A percentile compares a stretch with the other conserved stretches of the same genome.
These are phyloP conservation scores for Geotrichum ghanense DNA, from an alignment of 805 yeast species.

Conservation along the genomic window DNA sequence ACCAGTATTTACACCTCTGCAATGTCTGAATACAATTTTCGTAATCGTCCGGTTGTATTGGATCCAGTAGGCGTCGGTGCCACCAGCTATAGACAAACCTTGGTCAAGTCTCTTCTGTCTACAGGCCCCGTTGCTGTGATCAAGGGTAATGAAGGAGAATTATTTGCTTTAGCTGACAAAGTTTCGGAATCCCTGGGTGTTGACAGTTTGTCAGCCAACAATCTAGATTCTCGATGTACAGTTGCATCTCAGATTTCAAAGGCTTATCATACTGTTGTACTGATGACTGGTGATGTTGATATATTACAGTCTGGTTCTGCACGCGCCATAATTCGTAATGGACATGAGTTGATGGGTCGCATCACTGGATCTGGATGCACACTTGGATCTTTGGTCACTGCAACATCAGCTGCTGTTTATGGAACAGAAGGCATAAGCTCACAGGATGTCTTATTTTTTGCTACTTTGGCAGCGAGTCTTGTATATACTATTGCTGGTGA, in stretches of 20 bases:
- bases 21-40: slow-evolving; percentile 42
- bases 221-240: slow-evolving; percentile 16
- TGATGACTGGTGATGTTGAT: slow-evolving; percentile 56
- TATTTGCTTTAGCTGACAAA: slow-evolving; percentile 44
- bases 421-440: no score
- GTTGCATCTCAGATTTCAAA: slow-evolving; percentile 41
- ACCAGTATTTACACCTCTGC: slow-evolving; percentile 40
- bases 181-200: slow-evolving; percentile 56
- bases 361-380: slow-evolving; percentile 81
- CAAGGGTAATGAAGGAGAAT: slow-evolving; percentile 84
- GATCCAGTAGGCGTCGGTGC: slow-evolving; percentile 97
- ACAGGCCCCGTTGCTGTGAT: slow-evolving; percentile 49
- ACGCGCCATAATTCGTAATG: slow-evolving; percentile 37
- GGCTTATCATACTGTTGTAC: slow-evolving; percentile 47
- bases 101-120: slow-evolving; percentile 40
- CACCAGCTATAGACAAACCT: slow-evolving; percentile 40
- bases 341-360: slow-evolving; percentile 48
- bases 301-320: slow-evolving; percentile 23
- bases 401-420: slow-evolving; percentile 37
- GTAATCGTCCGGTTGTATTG: slow-evolving; percentile 53
- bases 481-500: slow-evolving; percentile 54
- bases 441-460: slow-evolving; percentile 29
- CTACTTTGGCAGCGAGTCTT: slow-evolving; percentile 43
- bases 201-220: slow-evolving; percentile 32
- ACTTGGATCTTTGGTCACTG: slow-evolving; percentile 59